Conservation (phyloP, 1,139 yeast species). For the Pichia sp. region DNA sequence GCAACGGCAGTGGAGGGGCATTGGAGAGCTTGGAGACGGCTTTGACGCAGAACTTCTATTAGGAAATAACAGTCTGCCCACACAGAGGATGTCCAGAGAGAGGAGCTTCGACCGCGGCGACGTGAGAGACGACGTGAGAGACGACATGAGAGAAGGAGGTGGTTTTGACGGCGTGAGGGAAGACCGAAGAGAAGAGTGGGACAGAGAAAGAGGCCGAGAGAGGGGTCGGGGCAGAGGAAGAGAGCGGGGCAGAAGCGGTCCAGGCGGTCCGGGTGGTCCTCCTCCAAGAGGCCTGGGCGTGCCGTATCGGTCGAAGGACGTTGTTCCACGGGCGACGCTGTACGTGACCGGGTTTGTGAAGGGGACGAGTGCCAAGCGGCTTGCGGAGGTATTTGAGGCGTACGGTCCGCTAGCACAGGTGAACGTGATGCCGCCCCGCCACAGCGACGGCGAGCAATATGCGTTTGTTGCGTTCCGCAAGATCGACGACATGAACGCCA, state of each 20-base stretch:
- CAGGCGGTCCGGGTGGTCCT: too few relatives aligned
- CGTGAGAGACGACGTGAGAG: too few relatives aligned
- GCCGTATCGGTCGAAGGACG: constrained; percentile 5
- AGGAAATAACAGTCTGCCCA: too few relatives aligned
- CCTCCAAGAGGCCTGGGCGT: neutral
- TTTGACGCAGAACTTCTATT: too few relatives aligned
- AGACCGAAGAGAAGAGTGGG: too few relatives aligned
- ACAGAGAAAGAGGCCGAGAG: too few relatives aligned
- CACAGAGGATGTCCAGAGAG: neutral
- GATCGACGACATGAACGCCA: constrained; percentile 57
- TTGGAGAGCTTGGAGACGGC: too few relatives aligned
- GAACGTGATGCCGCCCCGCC: constrained; percentile 67
- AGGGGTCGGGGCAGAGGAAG: neutral
- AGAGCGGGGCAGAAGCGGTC: neutral
- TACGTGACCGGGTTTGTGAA: constrained; percentile 46
- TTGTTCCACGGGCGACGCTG: constrained; percentile 22
- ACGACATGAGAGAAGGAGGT: too few relatives aligned
- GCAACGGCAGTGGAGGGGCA: neutral
- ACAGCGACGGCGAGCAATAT: constrained; percentile 58
- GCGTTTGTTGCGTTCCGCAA: constrained; percentile 71
- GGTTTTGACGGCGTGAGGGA: too few relatives aligned
- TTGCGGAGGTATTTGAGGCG: constrained; percentile 68
- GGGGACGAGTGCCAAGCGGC: constrained; percentile 58
- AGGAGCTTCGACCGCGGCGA: neutral
- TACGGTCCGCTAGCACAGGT: constrained; percentile 62